Evolutionary conservation across 2,329 filamentous ascomycete species (phyloP), one percentile per base, ranked within the genome.

Genomic region (Aspergillus intermedius): DNA sequence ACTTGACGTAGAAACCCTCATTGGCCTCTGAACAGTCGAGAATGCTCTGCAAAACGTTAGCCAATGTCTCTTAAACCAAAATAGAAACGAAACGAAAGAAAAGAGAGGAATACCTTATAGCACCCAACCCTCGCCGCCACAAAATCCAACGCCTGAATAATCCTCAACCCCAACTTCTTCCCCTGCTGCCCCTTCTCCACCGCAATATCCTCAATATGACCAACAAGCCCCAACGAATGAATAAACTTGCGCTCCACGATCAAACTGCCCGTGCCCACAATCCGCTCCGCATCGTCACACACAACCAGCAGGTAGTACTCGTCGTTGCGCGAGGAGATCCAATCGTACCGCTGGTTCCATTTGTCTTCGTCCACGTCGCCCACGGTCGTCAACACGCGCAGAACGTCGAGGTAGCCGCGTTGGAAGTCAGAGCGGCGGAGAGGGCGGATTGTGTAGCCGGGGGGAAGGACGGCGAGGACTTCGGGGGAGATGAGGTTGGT

Each of bases 1-100:
- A 97, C 79, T 97, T 97, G 70, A 95, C 79, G 70, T 98, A 98
- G 76, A 98, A 97, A 19, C 91, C 91, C 71, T 95, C 90, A 68
- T 97, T 98, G 60, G 86, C 82, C 71, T 96, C 91, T 57, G 87
- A 94, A 76, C 93, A 98, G 71, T 97, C 91, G 56, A 97, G 80
- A 59, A 98, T 97, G 56, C 84, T 90, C 85, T 93, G 53, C 43
- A 51, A 9, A 45, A 34, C 17, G 32, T 44, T n/a, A 54, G 51
- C 60, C 42, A 56, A 51, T 17, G 47, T 39, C 17, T 21, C 23
- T 34, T 15, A 42, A 46, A 34, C 5, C 19, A 41, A 40, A 49
- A 15, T 34, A 40, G 15, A 55, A 28, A 46, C 8, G 19, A 22
- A 15, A 37, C 17, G 17, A 19, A 41, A 43, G 10, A 15, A 35